phyloP scores from a whole-genome alignment of 2,329 filamentous ascomycete species.

The Chalaropsis thielavioides region DNA sequence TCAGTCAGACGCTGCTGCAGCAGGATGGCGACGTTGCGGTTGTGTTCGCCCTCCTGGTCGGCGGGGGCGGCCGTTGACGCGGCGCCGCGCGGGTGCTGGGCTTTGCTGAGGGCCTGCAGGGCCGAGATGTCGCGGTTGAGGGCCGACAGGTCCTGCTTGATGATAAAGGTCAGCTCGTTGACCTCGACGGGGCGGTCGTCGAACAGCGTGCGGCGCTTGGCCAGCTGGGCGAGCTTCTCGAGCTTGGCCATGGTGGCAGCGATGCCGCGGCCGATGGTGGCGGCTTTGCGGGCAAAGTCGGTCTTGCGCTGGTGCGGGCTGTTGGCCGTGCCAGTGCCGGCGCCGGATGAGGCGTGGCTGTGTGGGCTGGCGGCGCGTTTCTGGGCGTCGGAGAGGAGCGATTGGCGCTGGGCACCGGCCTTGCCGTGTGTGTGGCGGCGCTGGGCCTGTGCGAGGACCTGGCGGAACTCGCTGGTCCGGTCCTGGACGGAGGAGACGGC shows the following conservation, averaged over 20 bases:
- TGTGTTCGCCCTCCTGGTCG: constrained; percentile 85
- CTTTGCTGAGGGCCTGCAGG: constrained; percentile 60
- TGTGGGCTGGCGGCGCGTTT: constrained; percentile 41
- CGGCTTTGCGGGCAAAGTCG: constrained; percentile 84
- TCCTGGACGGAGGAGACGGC: constrained; percentile 76
- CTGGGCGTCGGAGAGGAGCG: constrained; percentile 60
- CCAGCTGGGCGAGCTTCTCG: constrained; percentile 84
- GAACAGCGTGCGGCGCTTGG: constrained; percentile 92
- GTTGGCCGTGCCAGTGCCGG: background rate
- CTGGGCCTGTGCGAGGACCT: constrained; percentile 76
- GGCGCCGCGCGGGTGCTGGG: constrained; percentile 48
- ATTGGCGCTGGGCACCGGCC: constrained; percentile 63
- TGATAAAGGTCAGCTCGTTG: constrained; percentile 90
- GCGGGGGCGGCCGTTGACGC: constrained; percentile 25
- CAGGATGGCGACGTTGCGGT: constrained; percentile 90
- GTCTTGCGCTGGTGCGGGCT: constrained; percentile 42
- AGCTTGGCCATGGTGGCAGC: constrained; percentile 87
- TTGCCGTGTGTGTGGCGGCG: constrained; percentile 64
- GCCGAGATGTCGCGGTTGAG: constrained; percentile 74
- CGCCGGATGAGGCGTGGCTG: constrained; percentile 27
- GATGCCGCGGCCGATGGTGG: constrained; percentile 84
- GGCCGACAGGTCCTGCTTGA: constrained; percentile 86
- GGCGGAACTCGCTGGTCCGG: constrained; percentile 87
- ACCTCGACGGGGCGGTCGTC: constrained; percentile 95
- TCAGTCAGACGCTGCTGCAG: constrained; percentile 84